Base-by-base conservation (phyloP, 768 basidiomycete species). In the Hericium rajendrae region DNA sequence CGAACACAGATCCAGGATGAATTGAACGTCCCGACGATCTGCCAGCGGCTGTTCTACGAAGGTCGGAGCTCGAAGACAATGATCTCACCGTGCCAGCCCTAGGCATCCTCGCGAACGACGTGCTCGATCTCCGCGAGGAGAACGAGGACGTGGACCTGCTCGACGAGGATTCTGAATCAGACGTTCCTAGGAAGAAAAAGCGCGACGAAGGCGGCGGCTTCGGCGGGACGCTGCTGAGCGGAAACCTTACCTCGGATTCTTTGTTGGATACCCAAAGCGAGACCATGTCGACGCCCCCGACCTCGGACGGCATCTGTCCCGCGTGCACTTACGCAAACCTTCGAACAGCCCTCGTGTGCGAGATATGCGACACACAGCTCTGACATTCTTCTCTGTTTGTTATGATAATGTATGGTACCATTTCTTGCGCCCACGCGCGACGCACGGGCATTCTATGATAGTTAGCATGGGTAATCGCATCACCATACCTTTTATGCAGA, bases 1-100 rank as follows among this genome's bases (percentile, higher is more conserved):
- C 8, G 26, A 51, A 28, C 32, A 26, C 62, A 91, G 89, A 65
- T 90, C 46, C 81, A 85, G 49, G 77, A 80, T 28, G 74, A 78
- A 48, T 71, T 85, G 54, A 74, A 74, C 40, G 83, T 91, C 57
- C 85, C 90, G 38, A 85, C 85, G 10, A 88, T 91, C 56, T 85
- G 79, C 59, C 91, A 92, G 66, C 78, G 84, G 51, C 69, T 93
- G 24, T 86, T 81, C 65, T 77, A 83, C 65, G 73, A 76, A 40
- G 80, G 76, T 0, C 69, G 71, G 90, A 91, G 69, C 75, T 93
- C 1, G 72, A 78, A 3, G 84, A 88, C 67, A 88, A 81, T 64
- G 57, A 74, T 24, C 67, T 68, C 28, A 77, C 74, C 0, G 71
- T 78, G 56, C 78, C 73, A 6, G 81, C 82, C 0, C 72, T 87